Evolutionary conservation across 768 basidiomycete species (phyloP), one percentile per base, ranked within the genome.

Genomic region (Pleurotus citrinopileatus): DNA sequence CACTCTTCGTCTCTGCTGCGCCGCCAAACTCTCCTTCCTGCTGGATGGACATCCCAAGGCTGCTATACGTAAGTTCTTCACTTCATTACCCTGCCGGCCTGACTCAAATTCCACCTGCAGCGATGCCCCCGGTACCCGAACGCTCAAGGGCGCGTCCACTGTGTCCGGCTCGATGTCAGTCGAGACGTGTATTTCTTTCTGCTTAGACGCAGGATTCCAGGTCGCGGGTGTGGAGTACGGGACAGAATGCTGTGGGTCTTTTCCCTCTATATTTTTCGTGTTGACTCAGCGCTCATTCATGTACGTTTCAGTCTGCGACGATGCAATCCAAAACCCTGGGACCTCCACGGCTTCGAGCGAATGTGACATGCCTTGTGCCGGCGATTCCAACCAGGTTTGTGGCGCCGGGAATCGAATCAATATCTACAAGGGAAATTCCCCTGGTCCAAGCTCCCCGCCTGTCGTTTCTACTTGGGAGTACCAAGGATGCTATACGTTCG

Each of bases 361-460:
- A 34, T 82, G 80, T 52, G 70, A 66, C 55, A 71, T 75, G 62
- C 55, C 71, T 10, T 82, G 80, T 59, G 66, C 66, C 0, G 80
- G 80, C 0, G 65, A 80, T 55, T 29, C 70, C 22, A 58, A 62
- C 4, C 75, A 82, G 57, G 57, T 60, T 2, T 81, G 79, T 57
- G 80, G 80, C 12, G 78, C 75, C 2, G 77, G 74, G 1, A 60
- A 70, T 60, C 71, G 65, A 15, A 60, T 81, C 2, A 73, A 76
- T 53, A 65, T 82, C 15, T 82, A 73, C 61, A 73, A 68, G 66
- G 74, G 70, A 43, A 74, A 74, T 25, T 59, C 51, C 3, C 57
- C 55, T 19, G 52, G 48, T 13, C 59, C 37, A 59, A 55, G 13
- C 22, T 23, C 19, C 38, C 36, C 20, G 58, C 52, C 42, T 57